Percentiles rank a stretch among this genome's conserved stretches.
These are phyloP conservation scores for Chaetoscypha palmicola DNA, from an alignment of 2,329 filamentous ascomycete species.

Conservation along the genomic window DNA sequence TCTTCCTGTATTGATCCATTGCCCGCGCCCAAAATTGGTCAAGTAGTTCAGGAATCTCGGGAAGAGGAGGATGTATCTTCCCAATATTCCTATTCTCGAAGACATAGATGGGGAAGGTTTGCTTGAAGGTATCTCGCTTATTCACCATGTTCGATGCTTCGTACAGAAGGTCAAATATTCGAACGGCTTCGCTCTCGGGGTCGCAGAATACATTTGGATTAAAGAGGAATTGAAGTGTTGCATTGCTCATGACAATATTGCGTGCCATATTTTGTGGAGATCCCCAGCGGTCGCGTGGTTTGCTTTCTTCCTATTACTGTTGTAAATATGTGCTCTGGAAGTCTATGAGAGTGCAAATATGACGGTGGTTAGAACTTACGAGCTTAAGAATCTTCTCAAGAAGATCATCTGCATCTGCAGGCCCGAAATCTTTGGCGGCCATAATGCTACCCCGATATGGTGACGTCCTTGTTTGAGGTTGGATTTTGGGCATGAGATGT, in stretches of 20 bases:
- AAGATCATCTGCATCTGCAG: neutral
- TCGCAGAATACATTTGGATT: constrained; percentile 1
- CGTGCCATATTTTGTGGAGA: constrained; percentile 4
- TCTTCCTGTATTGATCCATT: neutral
- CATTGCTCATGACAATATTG: constrained; percentile 1
- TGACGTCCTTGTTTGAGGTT: too few species aligned
- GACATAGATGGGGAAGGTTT: constrained; percentile 1
- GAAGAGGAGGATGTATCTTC: constrained; percentile 1
- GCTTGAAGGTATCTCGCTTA: neutral
- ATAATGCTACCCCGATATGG: too few species aligned
- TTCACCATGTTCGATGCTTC: neutral
- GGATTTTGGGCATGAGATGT: too few species aligned
- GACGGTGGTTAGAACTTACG: neutral
- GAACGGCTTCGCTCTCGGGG: neutral
- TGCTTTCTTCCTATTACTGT: neutral
- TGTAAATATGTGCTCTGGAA: neutral
- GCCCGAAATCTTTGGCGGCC: constrained; percentile 1
- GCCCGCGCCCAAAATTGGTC: constrained; percentile 2
- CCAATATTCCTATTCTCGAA: neutral
- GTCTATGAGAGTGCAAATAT: too few species aligned
- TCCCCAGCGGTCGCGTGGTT: constrained; percentile 1
- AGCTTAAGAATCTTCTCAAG: constrained; percentile 1
- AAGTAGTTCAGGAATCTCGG: neutral
- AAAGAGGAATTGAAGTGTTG: constrained; percentile 3
- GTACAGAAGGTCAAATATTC: constrained; percentile 1